phyloP scores from a whole-genome alignment of 2,329 filamentous ascomycete species.

The Dothiorella sarmentorum region DNA sequence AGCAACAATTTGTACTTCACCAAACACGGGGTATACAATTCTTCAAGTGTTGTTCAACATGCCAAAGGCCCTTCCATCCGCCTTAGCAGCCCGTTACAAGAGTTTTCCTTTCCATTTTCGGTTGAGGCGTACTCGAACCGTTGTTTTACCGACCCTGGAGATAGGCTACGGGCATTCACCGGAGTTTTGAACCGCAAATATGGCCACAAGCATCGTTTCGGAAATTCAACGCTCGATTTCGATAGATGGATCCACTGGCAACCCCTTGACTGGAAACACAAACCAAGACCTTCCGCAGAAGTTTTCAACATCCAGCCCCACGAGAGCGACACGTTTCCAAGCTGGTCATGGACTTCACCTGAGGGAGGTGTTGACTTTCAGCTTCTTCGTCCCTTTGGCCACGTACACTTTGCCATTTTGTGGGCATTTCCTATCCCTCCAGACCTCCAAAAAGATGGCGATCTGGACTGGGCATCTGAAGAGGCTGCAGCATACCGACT shows the following conservation, averaged over 20 bases:
- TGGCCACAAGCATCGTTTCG: background rate
- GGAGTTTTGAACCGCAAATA: background rate
- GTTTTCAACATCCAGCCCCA: too few species aligned
- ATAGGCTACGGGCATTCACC: background rate
- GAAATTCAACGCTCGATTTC: background rate
- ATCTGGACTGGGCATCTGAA: too few species aligned
- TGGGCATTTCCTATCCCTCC: too few species aligned
- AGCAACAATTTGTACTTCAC: background rate
- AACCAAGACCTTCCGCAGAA: background rate
- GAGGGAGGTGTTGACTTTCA: too few species aligned
- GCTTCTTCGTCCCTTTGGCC: too few species aligned
- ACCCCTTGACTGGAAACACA: background rate
- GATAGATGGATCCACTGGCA: background rate
- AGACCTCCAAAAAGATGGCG: too few species aligned
- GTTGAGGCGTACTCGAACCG: background rate
- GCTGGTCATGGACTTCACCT: background rate
- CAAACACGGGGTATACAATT: background rate
- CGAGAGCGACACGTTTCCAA: background rate
- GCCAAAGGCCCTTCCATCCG: background rate
- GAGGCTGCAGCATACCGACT: too few species aligned
- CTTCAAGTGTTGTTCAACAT: background rate
- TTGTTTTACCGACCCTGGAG: background rate
- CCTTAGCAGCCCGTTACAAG: background rate
- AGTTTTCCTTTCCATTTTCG: background rate
- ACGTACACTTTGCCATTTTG: too few species aligned